Evolutionary conservation across 345 rosid species (phyloP), one percentile per base, ranked within the genome.

Genomic region (Bruguiera sexangula): DNA sequence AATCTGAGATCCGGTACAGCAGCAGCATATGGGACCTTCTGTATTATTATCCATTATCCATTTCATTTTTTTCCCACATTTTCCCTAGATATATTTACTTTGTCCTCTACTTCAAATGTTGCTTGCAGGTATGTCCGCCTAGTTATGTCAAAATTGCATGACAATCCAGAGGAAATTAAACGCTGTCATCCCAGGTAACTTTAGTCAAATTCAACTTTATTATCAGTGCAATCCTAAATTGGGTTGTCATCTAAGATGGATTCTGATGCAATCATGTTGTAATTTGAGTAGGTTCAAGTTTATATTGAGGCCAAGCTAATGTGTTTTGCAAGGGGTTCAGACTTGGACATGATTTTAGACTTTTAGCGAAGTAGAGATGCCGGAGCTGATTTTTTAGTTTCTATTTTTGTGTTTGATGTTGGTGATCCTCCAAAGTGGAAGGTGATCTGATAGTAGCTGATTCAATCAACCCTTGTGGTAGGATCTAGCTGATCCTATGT

Each of bases 1-100:
- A 95, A 27, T 95, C 97, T 68, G 97, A 94, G 87, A 91, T 91
- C 68, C 89, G 98, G 97, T 89, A 88, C 31, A 34, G 62, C 53
- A 0, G 30, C 29, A 55, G 21, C 15, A 22, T 2, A 9, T 55
- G 30, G 6, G 30, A 55, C 27, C 21, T 55, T 26, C 3, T 55
- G 8, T 24, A 21, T 55, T 55, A 11, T 55, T 55, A 1, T 22
- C 15, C 59, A 22, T 55, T 21, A 22, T 26, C 29, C 6, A 21
- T 55, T 22, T 55, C 59, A 55, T 22, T 6, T 54, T 24, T 20
- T 20, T 54, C 46, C 11, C 13, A 48, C 22, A 24, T 64, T 54
- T 27, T 31, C 15, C 63, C 16, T 29, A 8, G 21, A 20, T 65
- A 20, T 31, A 22, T 16, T 55, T 31, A 5, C 39, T 66, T 27